Evolutionary conservation across 345 rosid genomes (phyloP).

Genomic region (Kandelia obovata): DNA sequence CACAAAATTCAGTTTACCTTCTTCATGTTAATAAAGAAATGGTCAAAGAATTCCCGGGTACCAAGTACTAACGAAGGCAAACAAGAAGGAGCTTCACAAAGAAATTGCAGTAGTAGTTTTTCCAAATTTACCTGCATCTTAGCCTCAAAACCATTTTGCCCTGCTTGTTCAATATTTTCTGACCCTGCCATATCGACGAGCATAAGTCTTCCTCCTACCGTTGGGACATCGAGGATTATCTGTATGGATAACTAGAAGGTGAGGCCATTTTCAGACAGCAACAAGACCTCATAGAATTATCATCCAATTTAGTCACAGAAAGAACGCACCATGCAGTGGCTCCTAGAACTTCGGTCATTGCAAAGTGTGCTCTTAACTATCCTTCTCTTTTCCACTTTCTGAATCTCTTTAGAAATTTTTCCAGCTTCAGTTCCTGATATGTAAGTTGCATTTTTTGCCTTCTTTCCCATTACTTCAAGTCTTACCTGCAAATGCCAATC

Average conservation of each 20-base stretch:
- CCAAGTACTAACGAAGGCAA: no score
- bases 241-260: constrained; percentile 18
- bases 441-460: constrained; percentile 83
- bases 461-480: constrained; percentile 97
- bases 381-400: constrained; percentile 92
- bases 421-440: constrained; percentile 89
- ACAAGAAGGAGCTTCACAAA: no score
- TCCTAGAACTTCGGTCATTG: constrained; percentile 91
- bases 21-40: neutral
- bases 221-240: constrained; percentile 95
- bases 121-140: constrained; percentile 77
- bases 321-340: constrained; percentile 83
- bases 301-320: neutral
- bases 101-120: neutral
- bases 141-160: constrained; percentile 87
- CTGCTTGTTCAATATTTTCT: constrained; percentile 96
- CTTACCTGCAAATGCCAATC: constrained; percentile 47
- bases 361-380: constrained; percentile 90
- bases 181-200: constrained; percentile 99
- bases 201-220: constrained; percentile 94
- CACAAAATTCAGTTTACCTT: constrained; percentile 9
- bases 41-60: neutral
- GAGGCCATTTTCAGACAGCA: neutral
- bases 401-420: constrained; percentile 82
- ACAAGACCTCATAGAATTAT: neutral